phyloP scores from a whole-genome alignment of 805 yeast species.

The Cyberlindnera mycetangii region DNA sequence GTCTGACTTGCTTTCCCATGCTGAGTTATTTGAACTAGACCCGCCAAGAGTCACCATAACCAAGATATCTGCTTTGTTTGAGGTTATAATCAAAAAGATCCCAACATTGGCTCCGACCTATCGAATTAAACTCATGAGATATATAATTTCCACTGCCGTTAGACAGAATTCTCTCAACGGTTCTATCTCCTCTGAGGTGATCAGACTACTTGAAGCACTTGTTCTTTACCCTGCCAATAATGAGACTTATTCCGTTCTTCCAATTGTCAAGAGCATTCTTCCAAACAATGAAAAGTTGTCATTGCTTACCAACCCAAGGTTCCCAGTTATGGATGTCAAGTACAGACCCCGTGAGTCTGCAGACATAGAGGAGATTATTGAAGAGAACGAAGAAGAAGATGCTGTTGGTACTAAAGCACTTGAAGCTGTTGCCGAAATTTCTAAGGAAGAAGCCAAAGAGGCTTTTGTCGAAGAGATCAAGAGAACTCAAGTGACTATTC shows the following conservation, averaged over 20 bases:
- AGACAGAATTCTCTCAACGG: constrained; percentile 29
- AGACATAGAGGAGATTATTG: constrained; percentile 30
- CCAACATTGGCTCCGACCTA: constrained; percentile 57
- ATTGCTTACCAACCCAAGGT: constrained; percentile 68
- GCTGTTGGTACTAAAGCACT: constrained; percentile 7
- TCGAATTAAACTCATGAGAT: constrained; percentile 54
- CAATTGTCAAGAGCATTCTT: constrained; percentile 59
- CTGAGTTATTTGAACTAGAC: constrained; percentile 47
- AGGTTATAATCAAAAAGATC: constrained; percentile 43
- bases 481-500: constrained; percentile 9
- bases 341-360: constrained; percentile 27
- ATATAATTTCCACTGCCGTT: constrained; percentile 37
- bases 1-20: constrained; percentile 67
- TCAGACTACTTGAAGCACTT: constrained; percentile 48
- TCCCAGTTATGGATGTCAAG: constrained; percentile 44
- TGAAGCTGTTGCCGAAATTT: constrained; percentile 13
- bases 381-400: constrained; percentile 14
- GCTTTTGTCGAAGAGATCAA: constrained; percentile 19
- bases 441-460: constrained; percentile 12
- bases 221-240: constrained; percentile 64
- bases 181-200: constrained; percentile 26
- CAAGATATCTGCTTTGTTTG: constrained; percentile 42
- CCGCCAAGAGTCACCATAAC: constrained; percentile 38
- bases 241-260: constrained; percentile 62
- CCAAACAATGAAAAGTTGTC: constrained; percentile 49